Evolutionary conservation across 768 basidiomycete genomes (phyloP).

Genomic region (Collybia mongolica): DNA sequence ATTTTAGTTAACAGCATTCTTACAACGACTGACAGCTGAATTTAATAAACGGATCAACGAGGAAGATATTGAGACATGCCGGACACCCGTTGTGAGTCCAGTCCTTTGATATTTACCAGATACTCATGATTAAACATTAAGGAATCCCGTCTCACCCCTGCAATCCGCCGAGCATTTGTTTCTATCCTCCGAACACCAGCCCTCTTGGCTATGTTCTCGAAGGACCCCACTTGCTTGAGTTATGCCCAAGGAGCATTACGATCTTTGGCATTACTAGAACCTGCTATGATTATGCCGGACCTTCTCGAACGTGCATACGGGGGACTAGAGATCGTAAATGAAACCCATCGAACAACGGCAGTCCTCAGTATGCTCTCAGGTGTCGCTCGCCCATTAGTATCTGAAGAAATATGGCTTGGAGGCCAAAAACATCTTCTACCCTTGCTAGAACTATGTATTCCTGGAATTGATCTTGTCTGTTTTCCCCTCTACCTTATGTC

Average conservation of each 20-base stretch:
- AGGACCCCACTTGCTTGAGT: constrained; percentile 77
- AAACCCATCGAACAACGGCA: constrained; percentile 93
- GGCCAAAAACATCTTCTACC: constrained; percentile 90
- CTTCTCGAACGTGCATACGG: constrained; percentile 88
- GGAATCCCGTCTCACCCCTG: constrained; percentile 76
- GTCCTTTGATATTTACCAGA: too few species aligned
- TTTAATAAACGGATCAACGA: constrained; percentile 80
- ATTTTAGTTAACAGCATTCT: constrained; percentile 59
- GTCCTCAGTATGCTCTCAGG: constrained; percentile 83
- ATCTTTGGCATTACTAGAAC: constrained; percentile 76
- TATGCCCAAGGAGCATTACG: constrained; percentile 81
- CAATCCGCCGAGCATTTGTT: constrained; percentile 83
- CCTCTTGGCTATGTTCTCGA: constrained; percentile 88
- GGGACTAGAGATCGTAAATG: constrained; percentile 90
- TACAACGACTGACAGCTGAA: constrained; percentile 71
- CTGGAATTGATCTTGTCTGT: constrained; percentile 86
- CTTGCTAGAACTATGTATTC: constrained; percentile 83
- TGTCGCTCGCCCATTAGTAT: constrained; percentile 72
- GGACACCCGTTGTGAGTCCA: constrained; percentile 65
- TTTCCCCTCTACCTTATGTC: neutral
- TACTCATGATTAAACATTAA: constrained; percentile 20
- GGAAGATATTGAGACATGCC: constrained; percentile 75
- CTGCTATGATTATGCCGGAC: constrained; percentile 84
- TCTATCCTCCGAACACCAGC: constrained; percentile 80
- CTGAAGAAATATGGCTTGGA: constrained; percentile 75